Evolutionary conservation across 2,329 filamentous ascomycete species (phyloP).

Genomic region (Alternaria angustiovoidea): DNA sequence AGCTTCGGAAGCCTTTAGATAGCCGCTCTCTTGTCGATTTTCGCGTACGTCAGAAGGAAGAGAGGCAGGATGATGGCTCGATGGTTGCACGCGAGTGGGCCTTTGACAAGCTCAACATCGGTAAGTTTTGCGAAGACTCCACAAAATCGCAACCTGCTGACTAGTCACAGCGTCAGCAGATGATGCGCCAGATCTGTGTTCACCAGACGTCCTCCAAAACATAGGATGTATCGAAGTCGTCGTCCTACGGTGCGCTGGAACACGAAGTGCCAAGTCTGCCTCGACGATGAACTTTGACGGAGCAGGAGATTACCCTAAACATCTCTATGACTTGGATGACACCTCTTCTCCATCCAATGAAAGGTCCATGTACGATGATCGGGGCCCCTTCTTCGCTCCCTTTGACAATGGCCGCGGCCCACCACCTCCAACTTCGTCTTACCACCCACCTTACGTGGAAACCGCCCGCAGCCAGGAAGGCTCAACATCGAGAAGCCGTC

Average conservation of each 20-base stretch:
- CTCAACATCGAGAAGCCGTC: constrained; percentile 9
- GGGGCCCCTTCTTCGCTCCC: constrained; percentile 2
- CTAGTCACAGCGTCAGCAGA: constrained; percentile 47
- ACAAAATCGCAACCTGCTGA: constrained; percentile 16
- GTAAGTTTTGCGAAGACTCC: constrained; percentile 41
- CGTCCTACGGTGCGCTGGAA: constrained; percentile 53
- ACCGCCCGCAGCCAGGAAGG: constrained; percentile 12
- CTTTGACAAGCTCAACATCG: constrained; percentile 60
- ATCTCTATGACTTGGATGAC: constrained; percentile 25
- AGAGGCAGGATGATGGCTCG: constrained; percentile 54
- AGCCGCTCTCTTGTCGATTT: constrained; percentile 57
- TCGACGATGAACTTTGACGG: constrained; percentile 42
- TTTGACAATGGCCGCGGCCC: neutral
- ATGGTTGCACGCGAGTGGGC: constrained; percentile 63
- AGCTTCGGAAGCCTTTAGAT: constrained; percentile 39
- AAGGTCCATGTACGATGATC: constrained; percentile 29
- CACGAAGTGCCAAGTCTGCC: constrained; percentile 27
- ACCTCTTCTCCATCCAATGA: constrained; percentile 2
- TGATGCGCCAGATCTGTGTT: constrained; percentile 42
- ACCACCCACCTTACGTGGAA: constrained; percentile 28
- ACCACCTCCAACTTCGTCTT: constrained; percentile 12
- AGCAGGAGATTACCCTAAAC: constrained; percentile 27
- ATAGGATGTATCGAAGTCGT: constrained; percentile 60
- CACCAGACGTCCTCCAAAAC: constrained; percentile 47
- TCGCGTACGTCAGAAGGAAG: constrained; percentile 63